Evolutionary conservation across 2,329 filamentous ascomycete species (phyloP).

Genomic region (Aureobasidium sp.): DNA sequence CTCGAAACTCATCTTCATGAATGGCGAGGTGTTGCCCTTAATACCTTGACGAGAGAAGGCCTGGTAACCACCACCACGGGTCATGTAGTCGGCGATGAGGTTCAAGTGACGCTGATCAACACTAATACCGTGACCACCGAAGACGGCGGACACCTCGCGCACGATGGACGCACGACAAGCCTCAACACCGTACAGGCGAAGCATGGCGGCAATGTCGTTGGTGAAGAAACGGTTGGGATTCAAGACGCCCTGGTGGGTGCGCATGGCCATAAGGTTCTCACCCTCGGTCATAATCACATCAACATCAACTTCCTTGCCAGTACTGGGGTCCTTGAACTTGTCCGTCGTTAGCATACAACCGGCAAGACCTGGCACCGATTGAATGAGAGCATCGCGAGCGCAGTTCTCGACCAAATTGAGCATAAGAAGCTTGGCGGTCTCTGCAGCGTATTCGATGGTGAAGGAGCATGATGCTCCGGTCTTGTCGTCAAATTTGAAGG

Average conservation of each 20-base stretch:
- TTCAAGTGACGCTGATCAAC: constrained; percentile 91
- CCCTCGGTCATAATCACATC: constrained; percentile 66
- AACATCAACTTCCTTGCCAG: constrained; percentile 36
- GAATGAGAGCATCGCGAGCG: constrained; percentile 71
- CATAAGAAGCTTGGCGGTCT: constrained; percentile 85
- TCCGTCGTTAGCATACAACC: constrained; percentile 58
- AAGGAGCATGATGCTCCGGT: constrained; percentile 70
- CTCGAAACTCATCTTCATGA: constrained; percentile 99
- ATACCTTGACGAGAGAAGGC: constrained; percentile 91
- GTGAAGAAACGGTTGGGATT: constrained; percentile 81
- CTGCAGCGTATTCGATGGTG: constrained; percentile 72
- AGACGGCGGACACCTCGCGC: constrained; percentile 76
- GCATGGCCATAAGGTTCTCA: constrained; percentile 86
- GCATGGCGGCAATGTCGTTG: constrained; percentile 84
- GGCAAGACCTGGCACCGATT: constrained; percentile 73
- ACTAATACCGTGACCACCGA: constrained; percentile 81
- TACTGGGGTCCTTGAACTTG: constrained; percentile 44
- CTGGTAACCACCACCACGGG: constrained; percentile 79
- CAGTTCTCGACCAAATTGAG: constrained; percentile 81
- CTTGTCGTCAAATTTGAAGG: constrained; percentile 73
- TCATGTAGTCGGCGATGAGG: constrained; percentile 97
- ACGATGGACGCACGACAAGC: constrained; percentile 84
- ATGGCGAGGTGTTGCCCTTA: constrained; percentile 75
- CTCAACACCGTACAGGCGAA: constrained; percentile 85
- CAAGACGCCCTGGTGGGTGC: constrained; percentile 76